phyloP scores from a whole-genome alignment of 208 protist genomes.

The Zelonia costaricensis region DNA sequence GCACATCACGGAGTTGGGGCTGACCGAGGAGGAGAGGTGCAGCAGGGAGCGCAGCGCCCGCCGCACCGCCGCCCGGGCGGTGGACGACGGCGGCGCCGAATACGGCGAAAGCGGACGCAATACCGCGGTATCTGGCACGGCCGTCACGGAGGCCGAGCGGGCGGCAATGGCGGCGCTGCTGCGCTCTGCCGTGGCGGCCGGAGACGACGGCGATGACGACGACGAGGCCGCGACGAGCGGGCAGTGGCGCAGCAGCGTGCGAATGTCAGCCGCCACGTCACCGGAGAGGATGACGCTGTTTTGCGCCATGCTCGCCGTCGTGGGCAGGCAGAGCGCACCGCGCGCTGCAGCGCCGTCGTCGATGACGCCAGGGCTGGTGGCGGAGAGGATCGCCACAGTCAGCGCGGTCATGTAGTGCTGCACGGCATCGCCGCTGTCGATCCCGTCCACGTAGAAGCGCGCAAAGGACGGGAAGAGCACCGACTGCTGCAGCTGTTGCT shows the following conservation, averaged over 20 bases:
- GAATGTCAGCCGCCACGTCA: slow-evolving; percentile 10
- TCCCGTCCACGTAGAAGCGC: slow-evolving; percentile 17
- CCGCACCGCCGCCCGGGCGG: background rate
- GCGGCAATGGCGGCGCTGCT: background rate
- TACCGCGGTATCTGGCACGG: background rate
- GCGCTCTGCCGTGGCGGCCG: background rate
- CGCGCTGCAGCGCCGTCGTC: background rate
- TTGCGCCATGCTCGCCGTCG: background rate
- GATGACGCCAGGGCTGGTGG: background rate
- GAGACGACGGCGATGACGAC: background rate
- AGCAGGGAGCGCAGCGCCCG: slow-evolving; percentile 21
- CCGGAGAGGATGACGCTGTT: slow-evolving; percentile 11
- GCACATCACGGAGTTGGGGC: slow-evolving; percentile 19
- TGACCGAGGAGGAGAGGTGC: slow-evolving; percentile 13
- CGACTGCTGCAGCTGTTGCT: too few relatives aligned
- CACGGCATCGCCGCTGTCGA: background rate
- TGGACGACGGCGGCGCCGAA: too few relatives aligned
- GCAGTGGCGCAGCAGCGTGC: slow-evolving; percentile 9
- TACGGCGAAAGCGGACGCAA: too few relatives aligned
- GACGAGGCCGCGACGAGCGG: slow-evolving; percentile 6
- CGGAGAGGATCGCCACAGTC: slow-evolving; percentile 8
- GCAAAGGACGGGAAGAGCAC: slow-evolving; percentile 26
- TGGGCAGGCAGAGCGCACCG: background rate
- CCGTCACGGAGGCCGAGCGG: background rate
- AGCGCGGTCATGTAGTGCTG: slow-evolving; percentile 2